phyloP scores from a whole-genome alignment of 2,329 filamentous ascomycete species.

The Epichloe gansuensis region DNA sequence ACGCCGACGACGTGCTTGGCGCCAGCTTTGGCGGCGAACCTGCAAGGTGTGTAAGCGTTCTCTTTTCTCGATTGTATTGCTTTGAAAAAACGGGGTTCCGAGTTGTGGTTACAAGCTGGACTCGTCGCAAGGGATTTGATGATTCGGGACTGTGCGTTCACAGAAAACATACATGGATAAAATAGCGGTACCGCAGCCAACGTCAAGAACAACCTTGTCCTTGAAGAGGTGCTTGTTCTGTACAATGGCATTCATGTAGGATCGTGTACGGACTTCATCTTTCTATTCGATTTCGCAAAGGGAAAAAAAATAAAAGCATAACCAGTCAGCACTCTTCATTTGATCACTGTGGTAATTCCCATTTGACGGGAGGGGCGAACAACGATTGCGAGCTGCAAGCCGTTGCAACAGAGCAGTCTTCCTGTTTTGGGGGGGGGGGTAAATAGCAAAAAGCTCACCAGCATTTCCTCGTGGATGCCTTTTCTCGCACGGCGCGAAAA shows the following conservation, averaged over 20 bases:
- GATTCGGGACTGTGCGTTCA: neutral
- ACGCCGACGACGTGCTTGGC: slow-evolving; percentile 98
- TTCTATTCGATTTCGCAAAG: slow-evolving; percentile 43
- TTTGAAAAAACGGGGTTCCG: neutral
- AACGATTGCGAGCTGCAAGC: neutral
- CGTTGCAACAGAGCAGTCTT: slow-evolving; percentile 4
- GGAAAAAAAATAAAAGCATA: neutral
- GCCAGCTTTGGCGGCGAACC: slow-evolving; percentile 93
- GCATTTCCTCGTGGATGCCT: slow-evolving; percentile 97
- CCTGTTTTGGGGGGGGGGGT: slow-evolving; percentile 5
- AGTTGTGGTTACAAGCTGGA: neutral
- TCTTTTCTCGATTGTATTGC: neutral
- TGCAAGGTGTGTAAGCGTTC: slow-evolving; percentile 24
- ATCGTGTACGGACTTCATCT: slow-evolving; percentile 93
- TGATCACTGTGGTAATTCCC: neutral
- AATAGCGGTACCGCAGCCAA: slow-evolving; percentile 93
- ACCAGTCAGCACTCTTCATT: neutral
- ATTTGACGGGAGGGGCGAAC: neutral
- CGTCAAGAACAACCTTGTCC: slow-evolving; percentile 75
- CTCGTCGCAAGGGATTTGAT: neutral
- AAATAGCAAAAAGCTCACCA: slow-evolving; percentile 49
- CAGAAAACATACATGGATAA: slow-evolving; percentile 76
- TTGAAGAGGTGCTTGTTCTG: slow-evolving; percentile 95
- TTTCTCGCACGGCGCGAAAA: slow-evolving; percentile 8
- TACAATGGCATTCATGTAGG: slow-evolving; percentile 94